Evolutionary conservation across 2,329 filamentous ascomycete species (phyloP).

Genomic region (Colletotrichum sublineola): DNA sequence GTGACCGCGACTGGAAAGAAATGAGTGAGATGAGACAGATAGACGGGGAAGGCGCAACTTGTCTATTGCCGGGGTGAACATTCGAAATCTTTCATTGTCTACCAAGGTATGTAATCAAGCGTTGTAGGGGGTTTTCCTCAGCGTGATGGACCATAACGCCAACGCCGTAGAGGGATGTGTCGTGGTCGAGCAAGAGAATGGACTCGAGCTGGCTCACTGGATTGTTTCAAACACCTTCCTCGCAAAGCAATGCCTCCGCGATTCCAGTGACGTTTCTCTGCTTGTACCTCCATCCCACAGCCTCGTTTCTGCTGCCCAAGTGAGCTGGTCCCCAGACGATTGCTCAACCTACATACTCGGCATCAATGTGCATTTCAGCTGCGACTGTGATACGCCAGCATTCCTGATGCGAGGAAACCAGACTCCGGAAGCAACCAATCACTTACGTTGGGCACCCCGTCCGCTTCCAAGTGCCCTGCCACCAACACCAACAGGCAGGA

Average conservation of each 20-base stretch:
- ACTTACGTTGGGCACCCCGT: neutral
- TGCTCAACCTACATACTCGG: neutral
- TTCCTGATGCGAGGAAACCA: neutral
- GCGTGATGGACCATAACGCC: no score
- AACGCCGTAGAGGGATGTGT: no score
- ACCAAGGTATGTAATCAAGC: no score
- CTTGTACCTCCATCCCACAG: neutral
- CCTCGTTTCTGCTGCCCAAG: neutral
- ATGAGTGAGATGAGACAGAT: no score
- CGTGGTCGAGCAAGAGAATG: neutral
- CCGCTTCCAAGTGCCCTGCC: neutral
- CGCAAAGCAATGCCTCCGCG: neutral
- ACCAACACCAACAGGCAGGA: neutral
- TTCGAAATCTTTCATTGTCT: no score
- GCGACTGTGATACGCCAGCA: neutral
- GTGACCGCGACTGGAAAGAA: no score
- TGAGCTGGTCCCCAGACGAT: neutral
- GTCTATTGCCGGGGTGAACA: no score
- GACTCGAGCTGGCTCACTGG: neutral
- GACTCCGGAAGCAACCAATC: slow-evolving; percentile 9
- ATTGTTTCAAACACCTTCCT: neutral
- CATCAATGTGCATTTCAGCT: neutral
- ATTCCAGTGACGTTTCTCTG: no score
- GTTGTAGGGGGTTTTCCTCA: no score
- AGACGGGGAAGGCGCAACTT: no score